These are phyloP conservation scores for Lumnitzera littorea DNA, from an alignment of 345 rosid species.

Conservation along the genomic window DNA sequence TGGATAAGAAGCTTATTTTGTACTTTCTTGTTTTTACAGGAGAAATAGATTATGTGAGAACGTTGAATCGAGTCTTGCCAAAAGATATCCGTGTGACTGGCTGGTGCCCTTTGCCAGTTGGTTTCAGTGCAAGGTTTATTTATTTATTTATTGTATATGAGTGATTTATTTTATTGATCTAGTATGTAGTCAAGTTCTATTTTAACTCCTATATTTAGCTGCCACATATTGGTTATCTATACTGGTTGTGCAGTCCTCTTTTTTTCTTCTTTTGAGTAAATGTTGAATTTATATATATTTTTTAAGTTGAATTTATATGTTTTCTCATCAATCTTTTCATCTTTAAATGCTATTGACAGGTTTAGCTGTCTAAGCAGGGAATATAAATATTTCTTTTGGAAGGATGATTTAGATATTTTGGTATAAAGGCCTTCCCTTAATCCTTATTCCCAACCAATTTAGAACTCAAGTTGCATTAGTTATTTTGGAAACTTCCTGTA, in stretches of 20 bases:
- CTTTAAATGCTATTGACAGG: slow-evolving; percentile 31
- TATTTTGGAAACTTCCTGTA: slow-evolving; percentile 3
- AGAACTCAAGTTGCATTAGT: slow-evolving; percentile 2
- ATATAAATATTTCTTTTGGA: slow-evolving; percentile 82
- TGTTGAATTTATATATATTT: background rate
- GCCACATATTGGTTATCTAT: too few species aligned
- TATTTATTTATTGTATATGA: slow-evolving; percentile 10
- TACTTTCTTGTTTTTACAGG: slow-evolving; percentile 25
- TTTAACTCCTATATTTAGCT: background rate
- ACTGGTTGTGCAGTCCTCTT: too few species aligned
- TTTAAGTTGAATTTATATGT: too few species aligned
- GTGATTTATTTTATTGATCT: background rate
- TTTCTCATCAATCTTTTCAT: slow-evolving; percentile 8
- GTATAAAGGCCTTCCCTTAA: slow-evolving; percentile 21
- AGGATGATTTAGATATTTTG: slow-evolving; percentile 51
- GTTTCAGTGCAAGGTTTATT: slow-evolving; percentile 84
- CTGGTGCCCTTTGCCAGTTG: slow-evolving; percentile 84
- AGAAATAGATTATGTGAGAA: slow-evolving; percentile 87
- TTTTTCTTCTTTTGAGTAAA: too few species aligned
- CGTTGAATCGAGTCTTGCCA: slow-evolving; percentile 84
- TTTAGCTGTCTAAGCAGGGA: slow-evolving; percentile 82
- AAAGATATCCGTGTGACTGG: slow-evolving; percentile 78
- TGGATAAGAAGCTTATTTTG: slow-evolving; percentile 10
- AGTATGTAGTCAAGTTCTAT: background rate
- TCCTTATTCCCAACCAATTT: slow-evolving; percentile 1